Evolutionary conservation across 345 rosid genomes (phyloP).

Genomic region (Linum usitatissimum): DNA sequence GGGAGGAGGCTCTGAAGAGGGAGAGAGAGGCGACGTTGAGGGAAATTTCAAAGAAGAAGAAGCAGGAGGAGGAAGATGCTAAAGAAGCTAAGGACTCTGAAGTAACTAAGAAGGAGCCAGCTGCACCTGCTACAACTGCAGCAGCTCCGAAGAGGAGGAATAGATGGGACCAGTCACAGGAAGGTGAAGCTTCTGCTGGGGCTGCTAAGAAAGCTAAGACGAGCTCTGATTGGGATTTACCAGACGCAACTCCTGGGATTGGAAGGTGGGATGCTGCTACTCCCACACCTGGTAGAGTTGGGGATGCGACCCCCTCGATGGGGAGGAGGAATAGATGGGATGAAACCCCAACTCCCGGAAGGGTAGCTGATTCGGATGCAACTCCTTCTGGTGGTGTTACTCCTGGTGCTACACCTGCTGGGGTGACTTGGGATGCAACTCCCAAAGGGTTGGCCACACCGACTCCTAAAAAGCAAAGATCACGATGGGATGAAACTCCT

Average conservation of each 20-base stretch:
- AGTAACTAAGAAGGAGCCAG: slow-evolving; percentile 21
- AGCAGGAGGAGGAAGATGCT: slow-evolving; percentile 71
- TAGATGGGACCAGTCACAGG: slow-evolving; percentile 86
- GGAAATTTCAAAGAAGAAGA: slow-evolving; percentile 50
- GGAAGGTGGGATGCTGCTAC: slow-evolving; percentile 87
- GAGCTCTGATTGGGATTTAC: slow-evolving; percentile 88
- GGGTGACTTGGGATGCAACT: slow-evolving; percentile 94
- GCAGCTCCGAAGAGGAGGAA: slow-evolving; percentile 56
- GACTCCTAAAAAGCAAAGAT: slow-evolving; percentile 82
- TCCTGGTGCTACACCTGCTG: slow-evolving; percentile 92
- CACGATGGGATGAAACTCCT: slow-evolving; percentile 99
- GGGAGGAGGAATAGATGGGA: slow-evolving; percentile 94
- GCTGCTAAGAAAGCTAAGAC: slow-evolving; percentile 52
- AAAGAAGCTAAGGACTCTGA: slow-evolving; percentile 31
- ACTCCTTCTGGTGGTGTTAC: slow-evolving; percentile 75
- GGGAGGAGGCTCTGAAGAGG: slow-evolving; percentile 59
- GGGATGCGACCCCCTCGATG: slow-evolving; percentile 66
- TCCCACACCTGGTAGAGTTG: slow-evolving; percentile 67
- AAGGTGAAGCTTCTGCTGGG: slow-evolving; percentile 33
- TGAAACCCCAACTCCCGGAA: slow-evolving; percentile 94
- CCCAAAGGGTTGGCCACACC: slow-evolving; percentile 77
- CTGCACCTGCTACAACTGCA: slow-evolving; percentile 6
- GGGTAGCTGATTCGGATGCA: slow-evolving; percentile 77
- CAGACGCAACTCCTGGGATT: slow-evolving; percentile 72
- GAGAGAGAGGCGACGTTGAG: slow-evolving; percentile 50